A percentile compares a stretch with the other conserved stretches of the same genome.
These are phyloP conservation scores for Fusarium musae DNA, from an alignment of 2,329 filamentous ascomycete genomes.

Conservation along the genomic window DNA sequence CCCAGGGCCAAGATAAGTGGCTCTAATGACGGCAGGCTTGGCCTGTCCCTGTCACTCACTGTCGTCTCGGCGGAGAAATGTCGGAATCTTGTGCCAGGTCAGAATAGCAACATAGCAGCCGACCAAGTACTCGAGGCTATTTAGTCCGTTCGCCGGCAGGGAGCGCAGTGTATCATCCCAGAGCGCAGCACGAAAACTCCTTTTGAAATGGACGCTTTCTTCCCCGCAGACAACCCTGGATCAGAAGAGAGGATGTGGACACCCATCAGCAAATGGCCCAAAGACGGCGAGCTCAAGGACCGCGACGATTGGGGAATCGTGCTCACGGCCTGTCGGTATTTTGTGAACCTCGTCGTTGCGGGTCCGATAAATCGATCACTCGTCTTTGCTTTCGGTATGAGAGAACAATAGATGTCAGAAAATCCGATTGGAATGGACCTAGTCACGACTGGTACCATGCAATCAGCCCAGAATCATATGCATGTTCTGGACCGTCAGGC, in stretches of 20 bases:
- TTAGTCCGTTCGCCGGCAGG: background rate
- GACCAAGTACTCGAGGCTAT: background rate
- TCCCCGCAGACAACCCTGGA: background rate
- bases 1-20: background rate
- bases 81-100: background rate
- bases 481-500: background rate
- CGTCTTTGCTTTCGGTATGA: background rate
- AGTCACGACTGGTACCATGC: background rate
- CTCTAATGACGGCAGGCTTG: accelerated
- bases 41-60: background rate
- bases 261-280: background rate
- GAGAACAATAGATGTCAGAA: background rate
- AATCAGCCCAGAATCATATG: background rate
- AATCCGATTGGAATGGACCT: background rate
- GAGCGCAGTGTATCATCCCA: background rate
- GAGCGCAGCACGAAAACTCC: background rate
- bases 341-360: background rate
- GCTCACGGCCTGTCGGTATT: background rate
- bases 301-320: accelerated
- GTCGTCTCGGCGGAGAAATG: background rate
- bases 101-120: background rate
- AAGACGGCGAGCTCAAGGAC: background rate
- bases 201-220: background rate
- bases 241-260: background rate
- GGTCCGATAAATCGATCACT: background rate